Evolutionary conservation across 768 basidiomycete genomes (phyloP).

Genomic region (Lactarius tabidus): DNA sequence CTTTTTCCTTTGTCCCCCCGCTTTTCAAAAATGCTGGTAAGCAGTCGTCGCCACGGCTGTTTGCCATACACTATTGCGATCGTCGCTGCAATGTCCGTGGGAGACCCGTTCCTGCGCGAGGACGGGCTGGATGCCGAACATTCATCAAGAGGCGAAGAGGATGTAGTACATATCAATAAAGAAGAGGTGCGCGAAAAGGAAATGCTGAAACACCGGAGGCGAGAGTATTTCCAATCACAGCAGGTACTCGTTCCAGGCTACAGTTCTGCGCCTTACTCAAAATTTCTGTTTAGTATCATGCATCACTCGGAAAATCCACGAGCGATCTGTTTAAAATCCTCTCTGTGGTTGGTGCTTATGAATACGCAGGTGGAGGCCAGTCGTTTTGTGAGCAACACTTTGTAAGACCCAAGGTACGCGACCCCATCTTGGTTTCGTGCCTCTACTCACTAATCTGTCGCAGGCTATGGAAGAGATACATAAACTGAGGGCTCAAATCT

Average conservation of each 20-base stretch:
- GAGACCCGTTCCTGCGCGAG: slow-evolving; percentile 92
- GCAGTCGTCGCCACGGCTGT: slow-evolving; percentile 81
- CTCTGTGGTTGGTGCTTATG: slow-evolving; percentile 95
- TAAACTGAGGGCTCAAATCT: slow-evolving; percentile 87
- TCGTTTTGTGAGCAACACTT: slow-evolving; percentile 88
- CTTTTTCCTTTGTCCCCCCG: slow-evolving; percentile 91
- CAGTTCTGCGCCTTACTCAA: neutral
- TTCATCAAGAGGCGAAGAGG: slow-evolving; percentile 39
- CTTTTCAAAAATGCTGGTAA: slow-evolving; percentile 93
- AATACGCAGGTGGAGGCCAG: slow-evolving; percentile 78
- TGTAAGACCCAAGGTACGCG: slow-evolving; percentile 75
- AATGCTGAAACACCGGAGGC: slow-evolving; percentile 54
- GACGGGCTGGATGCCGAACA: slow-evolving; percentile 53
- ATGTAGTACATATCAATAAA: slow-evolving; percentile 43
- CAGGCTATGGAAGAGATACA: slow-evolving; percentile 99
- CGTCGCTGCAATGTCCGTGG: slow-evolving; percentile 88
- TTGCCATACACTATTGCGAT: slow-evolving; percentile 88
- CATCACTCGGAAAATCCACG: slow-evolving; percentile 68
- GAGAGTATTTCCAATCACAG: slow-evolving; percentile 80
- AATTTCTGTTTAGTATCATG: slow-evolving; percentile 54
- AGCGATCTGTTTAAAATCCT: slow-evolving; percentile 88
- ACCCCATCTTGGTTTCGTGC: neutral
- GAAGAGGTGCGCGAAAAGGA: slow-evolving; percentile 53
- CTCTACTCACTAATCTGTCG: neutral
- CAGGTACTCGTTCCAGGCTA: slow-evolving; percentile 44